Conservation (phyloP, 257 asterid species). For the Knoxia roxburghii region DNA sequence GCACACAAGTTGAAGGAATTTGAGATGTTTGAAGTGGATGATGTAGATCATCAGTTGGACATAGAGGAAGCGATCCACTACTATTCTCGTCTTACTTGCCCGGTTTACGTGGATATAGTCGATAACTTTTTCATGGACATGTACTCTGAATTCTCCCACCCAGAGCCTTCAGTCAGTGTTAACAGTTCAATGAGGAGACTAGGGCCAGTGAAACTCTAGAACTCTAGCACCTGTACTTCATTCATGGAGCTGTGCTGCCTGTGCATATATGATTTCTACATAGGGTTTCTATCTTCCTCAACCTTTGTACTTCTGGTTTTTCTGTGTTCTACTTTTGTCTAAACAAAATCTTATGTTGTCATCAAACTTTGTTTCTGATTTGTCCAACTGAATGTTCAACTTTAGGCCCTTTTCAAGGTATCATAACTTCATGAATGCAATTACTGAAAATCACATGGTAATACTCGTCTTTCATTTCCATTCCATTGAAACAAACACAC, state of each 20-base stretch:
- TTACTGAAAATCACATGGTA: neutral
- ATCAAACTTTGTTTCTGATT: neutral
- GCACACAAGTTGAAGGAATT: slow-evolving; percentile 57
- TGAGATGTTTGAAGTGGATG: slow-evolving; percentile 64
- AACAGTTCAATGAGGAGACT: slow-evolving; percentile 58
- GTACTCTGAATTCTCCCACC: slow-evolving; percentile 39
- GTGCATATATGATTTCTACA: slow-evolving; percentile 7
- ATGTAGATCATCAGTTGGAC: slow-evolving; percentile 64
- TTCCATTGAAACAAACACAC: too few relatives aligned
- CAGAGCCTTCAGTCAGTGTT: slow-evolving; percentile 31
- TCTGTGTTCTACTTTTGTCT: neutral
- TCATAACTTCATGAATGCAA: neutral
- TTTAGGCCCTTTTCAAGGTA: neutral
- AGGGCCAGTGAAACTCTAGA: slow-evolving; percentile 57
- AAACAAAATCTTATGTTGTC: neutral
- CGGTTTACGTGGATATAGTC: slow-evolving; percentile 53
- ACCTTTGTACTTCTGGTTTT: neutral
- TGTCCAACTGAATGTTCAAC: neutral
- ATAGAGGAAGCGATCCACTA: slow-evolving; percentile 72
- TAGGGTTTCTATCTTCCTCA: neutral
- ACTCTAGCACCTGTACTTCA: neutral
- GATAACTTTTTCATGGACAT: slow-evolving; percentile 59
- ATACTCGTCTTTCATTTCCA: neutral
- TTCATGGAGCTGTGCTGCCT: too few relatives aligned
- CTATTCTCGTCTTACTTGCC: slow-evolving; percentile 65